A percentile compares a stretch with the other conserved stretches of the same genome.
Conservation (phyloP, 1,284 basidiomycete genomes). For the Ustilago crameri region DNA sequence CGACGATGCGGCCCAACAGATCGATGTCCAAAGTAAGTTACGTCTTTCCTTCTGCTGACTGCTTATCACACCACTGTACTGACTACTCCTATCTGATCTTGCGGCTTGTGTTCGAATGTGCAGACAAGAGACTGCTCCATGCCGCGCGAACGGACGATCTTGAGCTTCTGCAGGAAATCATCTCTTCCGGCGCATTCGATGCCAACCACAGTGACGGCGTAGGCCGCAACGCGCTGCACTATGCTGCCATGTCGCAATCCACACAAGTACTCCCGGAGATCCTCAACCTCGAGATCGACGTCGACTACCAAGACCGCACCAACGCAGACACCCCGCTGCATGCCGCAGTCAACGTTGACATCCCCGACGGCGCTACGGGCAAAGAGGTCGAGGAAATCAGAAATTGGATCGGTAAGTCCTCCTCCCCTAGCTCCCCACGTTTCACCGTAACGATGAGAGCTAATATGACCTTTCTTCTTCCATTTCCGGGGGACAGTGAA, state of each 20-base stretch:
- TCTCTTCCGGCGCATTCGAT: constrained; percentile 52
- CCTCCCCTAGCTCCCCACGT: background rate
- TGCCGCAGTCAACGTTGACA: constrained; percentile 75
- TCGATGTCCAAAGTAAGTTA: constrained; percentile 48
- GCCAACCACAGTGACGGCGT: constrained; percentile 60
- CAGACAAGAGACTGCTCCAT: constrained; percentile 58
- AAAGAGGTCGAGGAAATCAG: constrained; percentile 75
- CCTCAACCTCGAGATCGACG: constrained; percentile 75
- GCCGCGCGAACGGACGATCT: constrained; percentile 61
- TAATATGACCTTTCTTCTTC: background rate
- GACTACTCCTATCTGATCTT: background rate
- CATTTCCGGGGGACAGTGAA: constrained; percentile 35
- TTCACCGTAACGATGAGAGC: background rate
- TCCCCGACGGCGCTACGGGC: constrained; percentile 29
- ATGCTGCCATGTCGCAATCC: constrained; percentile 53
- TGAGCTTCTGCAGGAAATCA: constrained; percentile 54
- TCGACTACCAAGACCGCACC: constrained; percentile 81
- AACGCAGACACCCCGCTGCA: constrained; percentile 84
- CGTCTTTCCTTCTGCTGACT: background rate
- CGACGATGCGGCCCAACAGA: constrained; percentile 39
- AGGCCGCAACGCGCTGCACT: constrained; percentile 65
- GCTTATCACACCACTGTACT: background rate
- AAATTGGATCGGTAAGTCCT: constrained; percentile 69
- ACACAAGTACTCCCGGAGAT: constrained; percentile 58
- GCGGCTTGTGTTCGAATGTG: background rate